Percentiles rank a stretch among this genome's conserved stretches.
phyloP scores from a whole-genome alignment of 2,329 filamentous ascomycete species.

The Neophaeococcomyces aloes region DNA sequence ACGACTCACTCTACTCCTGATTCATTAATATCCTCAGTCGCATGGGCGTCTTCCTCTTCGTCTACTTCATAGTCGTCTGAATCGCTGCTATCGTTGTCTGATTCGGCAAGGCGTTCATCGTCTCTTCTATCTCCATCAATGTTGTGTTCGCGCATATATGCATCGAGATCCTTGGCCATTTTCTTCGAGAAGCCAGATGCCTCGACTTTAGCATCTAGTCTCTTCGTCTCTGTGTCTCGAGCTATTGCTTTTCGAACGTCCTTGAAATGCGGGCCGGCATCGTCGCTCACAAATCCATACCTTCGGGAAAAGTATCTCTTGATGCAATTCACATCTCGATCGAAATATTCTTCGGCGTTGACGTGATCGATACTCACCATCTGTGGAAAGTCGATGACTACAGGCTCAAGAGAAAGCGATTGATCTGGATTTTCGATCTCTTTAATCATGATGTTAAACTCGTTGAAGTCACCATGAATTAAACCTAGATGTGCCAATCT shows the following conservation, averaged over 20 bases:
- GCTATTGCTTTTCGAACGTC: slow-evolving; percentile 68
- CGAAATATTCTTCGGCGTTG: slow-evolving; percentile 96
- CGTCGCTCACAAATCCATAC: slow-evolving; percentile 76
- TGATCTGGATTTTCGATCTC: slow-evolving; percentile 37
- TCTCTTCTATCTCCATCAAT: slow-evolving; percentile 43
- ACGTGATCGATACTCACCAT: slow-evolving; percentile 92
- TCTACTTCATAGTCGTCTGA: slow-evolving; percentile 32
- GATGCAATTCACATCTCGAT: slow-evolving; percentile 88
- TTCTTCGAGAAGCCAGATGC: slow-evolving; percentile 94
- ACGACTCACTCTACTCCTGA: no score
- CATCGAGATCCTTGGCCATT: slow-evolving; percentile 88
- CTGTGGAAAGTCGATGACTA: slow-evolving; percentile 95
- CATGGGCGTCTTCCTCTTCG: slow-evolving; percentile 19
- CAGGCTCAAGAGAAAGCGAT: slow-evolving; percentile 50
- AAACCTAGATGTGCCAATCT: slow-evolving; percentile 73
- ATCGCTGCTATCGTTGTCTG: slow-evolving; percentile 31
- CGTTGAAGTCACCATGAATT: slow-evolving; percentile 98
- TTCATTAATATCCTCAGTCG: neutral
- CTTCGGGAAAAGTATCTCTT: slow-evolving; percentile 86
- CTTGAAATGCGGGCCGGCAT: slow-evolving; percentile 73
- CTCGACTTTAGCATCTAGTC: slow-evolving; percentile 79
- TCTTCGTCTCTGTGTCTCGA: slow-evolving; percentile 48
- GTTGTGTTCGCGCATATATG: slow-evolving; percentile 68
- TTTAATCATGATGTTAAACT: slow-evolving; percentile 95
- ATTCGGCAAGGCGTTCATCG: slow-evolving; percentile 29